Conservation (phyloP, 257 asterid species). For the Pogostemon cablin region DNA sequence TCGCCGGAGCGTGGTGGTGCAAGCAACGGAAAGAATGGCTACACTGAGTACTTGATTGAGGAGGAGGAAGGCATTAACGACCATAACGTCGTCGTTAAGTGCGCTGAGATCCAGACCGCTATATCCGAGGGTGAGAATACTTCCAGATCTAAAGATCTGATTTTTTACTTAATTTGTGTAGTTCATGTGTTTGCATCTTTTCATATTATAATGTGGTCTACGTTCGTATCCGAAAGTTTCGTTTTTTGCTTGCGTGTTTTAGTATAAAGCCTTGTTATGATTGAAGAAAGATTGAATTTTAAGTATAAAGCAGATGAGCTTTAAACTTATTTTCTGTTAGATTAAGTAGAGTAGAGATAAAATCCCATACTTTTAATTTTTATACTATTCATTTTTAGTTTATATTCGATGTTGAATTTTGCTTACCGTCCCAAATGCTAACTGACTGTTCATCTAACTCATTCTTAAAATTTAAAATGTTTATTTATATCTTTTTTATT, state of each 20-base stretch:
- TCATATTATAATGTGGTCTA: slow-evolving; percentile 1
- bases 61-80: slow-evolving; percentile 86
- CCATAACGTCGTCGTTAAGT: slow-evolving; percentile 68
- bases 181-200: neutral
- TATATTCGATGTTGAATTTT: slow-evolving; percentile 1
- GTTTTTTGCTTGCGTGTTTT: neutral
- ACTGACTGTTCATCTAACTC: neutral
- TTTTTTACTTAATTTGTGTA: slow-evolving; percentile 25
- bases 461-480: neutral
- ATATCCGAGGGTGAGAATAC: slow-evolving; percentile 73
- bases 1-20: slow-evolving; percentile 40
- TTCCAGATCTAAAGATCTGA: slow-evolving; percentile 49
- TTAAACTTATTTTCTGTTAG: slow-evolving; percentile 1
- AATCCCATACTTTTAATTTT: neutral
- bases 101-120: slow-evolving; percentile 87
- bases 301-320: neutral
- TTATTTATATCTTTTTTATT: too few relatives aligned
- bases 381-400: neutral
- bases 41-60: slow-evolving; percentile 70
- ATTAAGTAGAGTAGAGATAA: slow-evolving; percentile 17
- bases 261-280: neutral
- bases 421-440: neutral
- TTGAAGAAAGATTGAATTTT: neutral
- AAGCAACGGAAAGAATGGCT: slow-evolving; percentile 59
- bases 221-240: neutral